Evolutionary conservation across 176 grass and related monocot species (phyloP).

Genomic region (Avena eriantha): DNA sequence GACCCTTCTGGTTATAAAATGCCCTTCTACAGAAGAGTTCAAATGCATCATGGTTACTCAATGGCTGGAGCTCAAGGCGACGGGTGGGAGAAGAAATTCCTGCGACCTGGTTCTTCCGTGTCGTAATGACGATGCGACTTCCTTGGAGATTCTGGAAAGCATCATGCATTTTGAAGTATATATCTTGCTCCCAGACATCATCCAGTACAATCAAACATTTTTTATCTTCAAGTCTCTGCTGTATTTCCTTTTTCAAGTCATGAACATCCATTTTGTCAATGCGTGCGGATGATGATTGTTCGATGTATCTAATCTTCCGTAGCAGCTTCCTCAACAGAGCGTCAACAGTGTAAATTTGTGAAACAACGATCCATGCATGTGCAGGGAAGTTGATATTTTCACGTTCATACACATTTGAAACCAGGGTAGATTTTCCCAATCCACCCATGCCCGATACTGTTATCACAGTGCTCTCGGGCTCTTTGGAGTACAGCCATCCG

Average conservation of each 20-base stretch:
- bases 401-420: constrained; percentile 20
- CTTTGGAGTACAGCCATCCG: background rate
- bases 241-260: background rate
- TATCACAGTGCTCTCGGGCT: background rate
- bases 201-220: constrained; percentile 55
- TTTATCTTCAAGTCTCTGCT: background rate
- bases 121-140: constrained; percentile 52
- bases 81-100: background rate
- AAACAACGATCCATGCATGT: background rate
- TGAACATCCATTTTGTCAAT: background rate
- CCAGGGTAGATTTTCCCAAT: background rate
- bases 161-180: constrained; percentile 27
- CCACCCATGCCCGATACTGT: background rate
- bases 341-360: background rate
- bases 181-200: constrained; percentile 53
- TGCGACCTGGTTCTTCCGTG: constrained; percentile 40
- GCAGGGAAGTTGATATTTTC: background rate
- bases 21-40: background rate
- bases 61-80: background rate
- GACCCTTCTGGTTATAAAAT: background rate
- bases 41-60: background rate
- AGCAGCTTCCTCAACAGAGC: background rate
- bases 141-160: constrained; percentile 25
- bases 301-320: background rate
- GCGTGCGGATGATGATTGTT: background rate